phyloP scores from a whole-genome alignment of 768 basidiomycete species.

The Mycena floridula region DNA sequence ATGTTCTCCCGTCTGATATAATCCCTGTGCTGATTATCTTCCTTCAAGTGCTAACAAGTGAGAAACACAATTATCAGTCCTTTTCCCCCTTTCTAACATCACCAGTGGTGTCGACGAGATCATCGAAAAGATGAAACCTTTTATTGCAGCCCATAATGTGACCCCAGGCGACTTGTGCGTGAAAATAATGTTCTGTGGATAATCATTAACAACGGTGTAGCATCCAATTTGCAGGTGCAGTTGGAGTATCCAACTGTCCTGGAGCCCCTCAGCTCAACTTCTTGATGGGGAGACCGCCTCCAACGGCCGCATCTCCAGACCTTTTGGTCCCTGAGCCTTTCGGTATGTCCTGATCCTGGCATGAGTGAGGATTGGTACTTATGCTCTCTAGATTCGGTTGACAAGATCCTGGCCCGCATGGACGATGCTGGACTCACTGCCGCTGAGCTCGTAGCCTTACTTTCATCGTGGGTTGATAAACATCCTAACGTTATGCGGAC shows the following conservation, averaged over 20 bases:
- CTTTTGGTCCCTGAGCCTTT: constrained; percentile 18
- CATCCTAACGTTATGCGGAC: no score
- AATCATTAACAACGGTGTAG: background rate
- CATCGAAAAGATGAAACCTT: no score
- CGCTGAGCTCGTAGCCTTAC: constrained; percentile 10
- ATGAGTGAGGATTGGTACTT: no score
- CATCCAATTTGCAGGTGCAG: constrained; percentile 26
- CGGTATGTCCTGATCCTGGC: background rate
- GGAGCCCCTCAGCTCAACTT: constrained; percentile 26
- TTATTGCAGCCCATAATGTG: no score
- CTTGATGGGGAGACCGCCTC: constrained; percentile 18
- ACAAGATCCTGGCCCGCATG: constrained; percentile 11
- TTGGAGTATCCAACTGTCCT: constrained; percentile 24
- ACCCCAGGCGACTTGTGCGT: constrained; percentile 42
- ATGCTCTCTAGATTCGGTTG: constrained; percentile 7
- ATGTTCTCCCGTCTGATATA: no score
- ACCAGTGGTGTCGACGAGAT: no score
- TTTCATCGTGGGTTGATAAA: no score
- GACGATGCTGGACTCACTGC: constrained; percentile 12
- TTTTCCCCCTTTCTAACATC: no score
- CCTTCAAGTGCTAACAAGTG: no score
- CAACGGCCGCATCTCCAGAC: constrained; percentile 10
- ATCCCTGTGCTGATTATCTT: no score
- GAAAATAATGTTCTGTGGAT: background rate
- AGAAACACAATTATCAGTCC: no score